phyloP scores from a whole-genome alignment of 202 grass and related monocot species.

The Cymbopogon flexuosus region DNA sequence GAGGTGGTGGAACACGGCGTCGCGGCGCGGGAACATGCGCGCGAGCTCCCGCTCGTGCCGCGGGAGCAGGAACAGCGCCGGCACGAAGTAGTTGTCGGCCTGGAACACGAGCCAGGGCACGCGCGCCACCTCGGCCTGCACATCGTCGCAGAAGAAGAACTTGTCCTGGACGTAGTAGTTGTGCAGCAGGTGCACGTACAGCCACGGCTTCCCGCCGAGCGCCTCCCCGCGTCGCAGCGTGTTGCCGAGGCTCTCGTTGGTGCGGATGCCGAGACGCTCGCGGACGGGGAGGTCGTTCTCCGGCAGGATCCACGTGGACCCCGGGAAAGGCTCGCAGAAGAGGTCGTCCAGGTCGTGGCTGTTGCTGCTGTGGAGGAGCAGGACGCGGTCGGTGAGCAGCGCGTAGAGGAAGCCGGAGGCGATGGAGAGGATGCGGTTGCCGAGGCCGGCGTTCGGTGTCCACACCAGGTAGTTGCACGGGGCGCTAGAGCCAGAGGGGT shows the following conservation, averaged over 20 bases:
- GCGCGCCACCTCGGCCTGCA: conserved; percentile 33
- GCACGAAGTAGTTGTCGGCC: conserved; percentile 56
- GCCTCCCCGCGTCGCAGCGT: conserved; percentile 17
- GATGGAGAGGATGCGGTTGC: conserved; percentile 59
- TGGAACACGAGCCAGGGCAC: conserved; percentile 47
- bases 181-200: conserved; percentile 44
- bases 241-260: conserved; percentile 46
- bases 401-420: conserved; percentile 57
- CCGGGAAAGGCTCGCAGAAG: conserved; percentile 71
- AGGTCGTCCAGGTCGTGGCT: conserved; percentile 33
- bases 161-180: not conserved
- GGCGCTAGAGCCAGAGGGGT: not conserved
- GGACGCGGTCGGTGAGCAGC: conserved; percentile 49
- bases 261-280: not conserved
- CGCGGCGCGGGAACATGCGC: conserved; percentile 56
- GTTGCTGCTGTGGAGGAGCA: conserved; percentile 28
- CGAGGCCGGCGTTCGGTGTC: conserved; percentile 46
- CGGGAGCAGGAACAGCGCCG: conserved; percentile 49
- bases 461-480: conserved; percentile 58
- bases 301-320: conserved; percentile 48
- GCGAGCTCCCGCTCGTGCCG: conserved; percentile 44
- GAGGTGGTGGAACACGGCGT: conserved; percentile 65
- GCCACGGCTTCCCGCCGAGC: conserved; percentile 11
- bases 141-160: conserved; percentile 58
- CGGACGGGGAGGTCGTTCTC: conserved; percentile 27